Evolutionary conservation across 352 stramenopile genomes (phyloP), one percentile per base, ranked within the genome.

Genomic region (Globisporangium orthogonon): DNA sequence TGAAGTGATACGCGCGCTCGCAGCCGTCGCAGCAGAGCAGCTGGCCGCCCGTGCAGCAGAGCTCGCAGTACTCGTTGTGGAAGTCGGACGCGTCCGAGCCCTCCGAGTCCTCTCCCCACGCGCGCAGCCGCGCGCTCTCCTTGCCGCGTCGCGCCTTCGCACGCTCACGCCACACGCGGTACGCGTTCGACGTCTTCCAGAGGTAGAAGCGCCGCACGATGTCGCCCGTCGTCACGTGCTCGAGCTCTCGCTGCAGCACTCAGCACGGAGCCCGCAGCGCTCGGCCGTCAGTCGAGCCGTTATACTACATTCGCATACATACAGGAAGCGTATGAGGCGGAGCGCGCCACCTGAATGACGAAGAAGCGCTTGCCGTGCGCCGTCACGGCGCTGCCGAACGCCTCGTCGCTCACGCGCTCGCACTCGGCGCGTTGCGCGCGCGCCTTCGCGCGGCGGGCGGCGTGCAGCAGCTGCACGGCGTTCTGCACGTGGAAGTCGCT

Each of bases 1-100:
- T 83, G 40, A 87, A 78, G 48, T 90, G 80, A 49, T 83, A 90
- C 31, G 80, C 78, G 52, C 80, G 80, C 44, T 80, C 57, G 59
- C 80, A 90, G 47, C 80, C 80, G 43, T 89, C 74, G 33, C 80
- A 90, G 56, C 76, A 87, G 9, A 87, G 65, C 37, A 90, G 43
- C 56, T 78, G 73, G 28, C 80, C 78, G 17, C 78, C 78, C 15
- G 80, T 87, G 43, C 70, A 78, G 60, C 80, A 90, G 28, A 88
- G 53, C 52, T 86, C 80, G 40, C 80, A 90, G 52, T 73, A 69
- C 43, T 75, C 63, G 47, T 88, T 81, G 63, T 89, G 77, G 54
- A 84, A 86, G 43, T 71, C 62, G n/a, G 68, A 54, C 7, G 52
- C 62, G 29, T 76, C 63, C 46, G 61, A 70, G 51, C 71, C 52